These are phyloP conservation scores for Penicillium paneum DNA, from an alignment of 2,329 filamentous ascomycete genomes.

Conservation along the genomic window DNA sequence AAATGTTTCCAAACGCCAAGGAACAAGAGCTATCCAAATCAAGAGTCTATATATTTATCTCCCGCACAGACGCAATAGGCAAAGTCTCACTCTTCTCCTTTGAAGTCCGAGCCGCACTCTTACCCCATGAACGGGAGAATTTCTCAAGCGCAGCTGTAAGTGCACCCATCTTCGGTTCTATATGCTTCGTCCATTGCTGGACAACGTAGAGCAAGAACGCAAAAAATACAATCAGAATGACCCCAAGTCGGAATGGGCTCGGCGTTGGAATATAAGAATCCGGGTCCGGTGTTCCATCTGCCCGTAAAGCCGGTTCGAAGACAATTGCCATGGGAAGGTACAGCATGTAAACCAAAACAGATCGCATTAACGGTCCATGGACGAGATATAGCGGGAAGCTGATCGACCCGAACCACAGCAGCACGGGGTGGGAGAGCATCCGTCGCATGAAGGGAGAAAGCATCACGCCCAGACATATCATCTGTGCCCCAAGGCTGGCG, in stretches of 20 bases:
- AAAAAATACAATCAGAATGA: constrained; percentile 47
- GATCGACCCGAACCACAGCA: constrained; percentile 62
- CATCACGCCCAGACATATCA: constrained; percentile 52
- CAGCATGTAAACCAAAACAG: constrained; percentile 59
- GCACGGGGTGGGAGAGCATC: constrained; percentile 52
- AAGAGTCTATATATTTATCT: not conserved
- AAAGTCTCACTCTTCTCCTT: not conserved
- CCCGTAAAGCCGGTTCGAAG: constrained; percentile 8
- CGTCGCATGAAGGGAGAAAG: constrained; percentile 53
- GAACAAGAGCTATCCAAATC: not conserved
- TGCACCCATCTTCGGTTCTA: constrained; percentile 51
- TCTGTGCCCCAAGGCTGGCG: constrained; percentile 49
- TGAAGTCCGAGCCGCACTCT: not conserved
- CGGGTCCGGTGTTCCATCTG: constrained; percentile 31
- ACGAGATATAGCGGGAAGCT: constrained; percentile 64
- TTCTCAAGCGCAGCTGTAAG: constrained; percentile 25
- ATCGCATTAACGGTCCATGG: constrained; percentile 60
- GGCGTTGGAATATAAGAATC: constrained; percentile 36
- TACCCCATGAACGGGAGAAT: constrained; percentile 23
- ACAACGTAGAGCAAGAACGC: constrained; percentile 48
- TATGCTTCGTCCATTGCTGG: constrained; percentile 52
- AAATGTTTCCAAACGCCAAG: not conserved
- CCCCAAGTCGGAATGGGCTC: constrained; percentile 35
- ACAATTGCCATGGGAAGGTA: constrained; percentile 44
- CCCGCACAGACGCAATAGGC: not conserved